These are phyloP conservation scores for Platanthera zijinensis DNA, from an alignment of 106 monocot species.

Conservation along the genomic window DNA sequence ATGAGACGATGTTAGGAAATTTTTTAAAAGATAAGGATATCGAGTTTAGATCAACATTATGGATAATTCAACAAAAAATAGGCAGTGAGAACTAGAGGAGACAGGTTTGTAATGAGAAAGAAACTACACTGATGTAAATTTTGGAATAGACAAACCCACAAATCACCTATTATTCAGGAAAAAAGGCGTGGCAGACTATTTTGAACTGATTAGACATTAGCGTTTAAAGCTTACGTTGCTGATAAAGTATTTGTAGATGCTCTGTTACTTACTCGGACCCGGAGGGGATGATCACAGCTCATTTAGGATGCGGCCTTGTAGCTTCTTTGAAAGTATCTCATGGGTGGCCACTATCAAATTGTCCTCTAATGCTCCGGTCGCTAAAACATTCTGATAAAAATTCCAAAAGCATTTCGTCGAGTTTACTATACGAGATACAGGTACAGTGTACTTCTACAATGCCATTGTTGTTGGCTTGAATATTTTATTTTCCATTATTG, in stretches of 20 bases:
- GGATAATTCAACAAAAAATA: no score
- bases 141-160: no score
- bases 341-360: constrained; percentile 5
- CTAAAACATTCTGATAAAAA: not conserved
- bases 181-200: no score
- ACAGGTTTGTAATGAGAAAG: no score
- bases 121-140: no score
- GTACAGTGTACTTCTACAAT: not conserved
- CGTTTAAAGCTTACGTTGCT: no score
- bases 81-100: no score
- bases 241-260: not conserved
- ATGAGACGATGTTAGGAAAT: no score
- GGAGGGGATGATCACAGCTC: not conserved
- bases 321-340: constrained; percentile 4
- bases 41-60: no score
- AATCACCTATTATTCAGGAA: no score
- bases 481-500: not conserved
- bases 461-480: not conserved
- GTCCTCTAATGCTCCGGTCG: constrained; percentile 1
- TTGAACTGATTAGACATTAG: no score
- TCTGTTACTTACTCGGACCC: not conserved
- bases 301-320: not conserved
- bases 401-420: constrained; percentile 7
- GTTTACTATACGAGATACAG: not conserved
- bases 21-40: no score